A percentile compares a stretch with the other conserved stretches of the same genome.
Evolutionary conservation across 768 basidiomycete species (phyloP).

Genomic region (Termitomyces sp.): DNA sequence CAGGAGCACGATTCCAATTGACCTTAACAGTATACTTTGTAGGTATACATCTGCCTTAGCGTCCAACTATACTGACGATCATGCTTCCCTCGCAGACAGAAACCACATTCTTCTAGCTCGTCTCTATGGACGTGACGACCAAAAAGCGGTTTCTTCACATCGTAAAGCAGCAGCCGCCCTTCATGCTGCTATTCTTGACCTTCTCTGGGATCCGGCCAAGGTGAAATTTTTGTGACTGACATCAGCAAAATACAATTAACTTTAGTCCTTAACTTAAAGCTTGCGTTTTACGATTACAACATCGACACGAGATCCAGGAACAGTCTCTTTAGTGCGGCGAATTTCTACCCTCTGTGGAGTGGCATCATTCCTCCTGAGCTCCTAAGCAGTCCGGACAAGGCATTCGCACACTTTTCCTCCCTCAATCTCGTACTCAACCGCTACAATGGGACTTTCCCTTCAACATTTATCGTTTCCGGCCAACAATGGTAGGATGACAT

Average conservation of each 20-base stretch:
- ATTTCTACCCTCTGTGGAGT: conserved; percentile 84
- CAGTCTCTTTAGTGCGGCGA: conserved; percentile 61
- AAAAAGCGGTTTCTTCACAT: conserved; percentile 41
- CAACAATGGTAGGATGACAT: conserved; percentile 60
- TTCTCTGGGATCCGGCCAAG: conserved; percentile 78
- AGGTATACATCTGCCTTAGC: conserved; percentile 21
- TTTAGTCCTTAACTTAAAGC: conserved; percentile 16
- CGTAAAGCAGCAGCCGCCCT: conserved; percentile 48
- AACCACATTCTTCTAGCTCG: conserved; percentile 53
- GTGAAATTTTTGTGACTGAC: conserved; percentile 16
- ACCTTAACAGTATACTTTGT: conserved; percentile 85
- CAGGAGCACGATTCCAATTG: conserved; percentile 61
- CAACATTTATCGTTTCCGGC: conserved; percentile 73
- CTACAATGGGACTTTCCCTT: conserved; percentile 85
- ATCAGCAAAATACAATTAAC: not conserved
- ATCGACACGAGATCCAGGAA: conserved; percentile 60
- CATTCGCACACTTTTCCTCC: conserved; percentile 69
- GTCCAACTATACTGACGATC: not conserved
- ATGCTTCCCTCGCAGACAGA: conserved; percentile 39
- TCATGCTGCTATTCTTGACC: conserved; percentile 71
- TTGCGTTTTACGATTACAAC: conserved; percentile 94
- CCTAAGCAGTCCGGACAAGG: conserved; percentile 43
- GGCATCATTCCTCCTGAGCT: conserved; percentile 78
- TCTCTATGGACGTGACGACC: conserved; percentile 48
- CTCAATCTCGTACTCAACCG: conserved; percentile 75